A percentile compares a stretch with the other conserved stretches of the same genome.
These are phyloP conservation scores for Cinnamomum micranthum DNA, from an alignment of 164 flowering plant species.

Conservation along the genomic window DNA sequence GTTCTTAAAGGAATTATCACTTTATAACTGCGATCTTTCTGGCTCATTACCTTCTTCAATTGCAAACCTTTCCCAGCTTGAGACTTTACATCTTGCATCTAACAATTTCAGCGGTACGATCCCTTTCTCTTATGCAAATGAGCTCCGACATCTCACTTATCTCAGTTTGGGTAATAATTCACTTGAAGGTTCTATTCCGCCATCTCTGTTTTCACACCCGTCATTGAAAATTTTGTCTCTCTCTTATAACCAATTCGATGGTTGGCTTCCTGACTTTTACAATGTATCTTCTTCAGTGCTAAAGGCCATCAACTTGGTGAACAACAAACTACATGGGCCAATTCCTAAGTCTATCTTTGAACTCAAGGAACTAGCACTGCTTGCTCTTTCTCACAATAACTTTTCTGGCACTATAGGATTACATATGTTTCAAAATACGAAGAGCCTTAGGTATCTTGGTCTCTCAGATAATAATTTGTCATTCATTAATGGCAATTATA, in stretches of 20 bases:
- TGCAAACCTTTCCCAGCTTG: not conserved
- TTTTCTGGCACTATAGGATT: not conserved
- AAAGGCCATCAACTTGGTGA: too few species aligned
- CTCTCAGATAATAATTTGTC: not conserved
- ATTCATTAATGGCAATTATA: not conserved
- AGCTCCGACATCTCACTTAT: not conserved
- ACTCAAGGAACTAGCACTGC: not conserved
- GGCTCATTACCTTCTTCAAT: too few species aligned
- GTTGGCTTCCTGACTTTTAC: too few species aligned
- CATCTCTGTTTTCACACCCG: not conserved
- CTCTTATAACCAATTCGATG: too few species aligned
- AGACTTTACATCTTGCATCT: not conserved
- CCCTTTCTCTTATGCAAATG: not conserved
- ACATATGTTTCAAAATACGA: not conserved
- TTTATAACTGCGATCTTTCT: too few species aligned
- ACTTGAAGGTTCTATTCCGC: not conserved
- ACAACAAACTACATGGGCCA: too few species aligned
- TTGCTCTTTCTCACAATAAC: not conserved
- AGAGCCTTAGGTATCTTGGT: not conserved
- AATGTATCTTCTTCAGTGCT: too few species aligned
- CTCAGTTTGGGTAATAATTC: not conserved
- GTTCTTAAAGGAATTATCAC: too few species aligned
- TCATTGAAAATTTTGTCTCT: not conserved
- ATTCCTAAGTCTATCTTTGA: not conserved
- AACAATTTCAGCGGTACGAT: not conserved